Base-by-base conservation (phyloP, 441 rosid species). In the Aquilaria agallochum region DNA sequence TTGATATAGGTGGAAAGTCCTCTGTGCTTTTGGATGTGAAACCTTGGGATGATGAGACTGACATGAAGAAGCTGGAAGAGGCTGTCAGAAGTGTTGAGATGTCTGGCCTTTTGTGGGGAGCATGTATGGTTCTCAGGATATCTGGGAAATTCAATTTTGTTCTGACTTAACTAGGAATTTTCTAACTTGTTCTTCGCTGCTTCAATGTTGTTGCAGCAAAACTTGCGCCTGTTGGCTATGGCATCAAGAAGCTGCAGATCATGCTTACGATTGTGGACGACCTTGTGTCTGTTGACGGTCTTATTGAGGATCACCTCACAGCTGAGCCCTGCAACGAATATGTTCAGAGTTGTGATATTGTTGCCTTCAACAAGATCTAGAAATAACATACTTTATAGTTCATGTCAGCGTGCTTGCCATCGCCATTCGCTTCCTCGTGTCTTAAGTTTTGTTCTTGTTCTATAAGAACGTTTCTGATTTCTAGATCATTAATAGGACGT, bases 11-110 rank as follows among this genome's bases (percentile, higher is more conserved):
- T 75, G 94, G 94, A 47, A 84, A 87, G 65, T 87, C 94, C 11
- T 87, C 90, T 5, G 81, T 87, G 10, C 87, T 87, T 27, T 50
- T 87, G 87, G 94, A 87, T 53, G 82, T 87, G 50, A 84, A 87
- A 68, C 90, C 94, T 50, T 87, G 90, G 89, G 94, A 87, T 71
- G 94, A 87, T 52, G 94, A 87, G 71, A 87, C 94, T 2, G 94
- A 87, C 84, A 83, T 87, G 94, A 83, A 83, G 85, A 84, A 87
- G 68, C 74, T 87, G 27, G 89, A 87, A 63, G 86, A 72, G 64
- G 68, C 63, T 55, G 87, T 87, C 44, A 77, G 89, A 36, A 32
- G 67, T 47, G 63, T 84, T 54, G 75, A 83, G 80, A 67, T 87
- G 87, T 84, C 85, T 0, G 94, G 90, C 57, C 87, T 87, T 13